Conservation (phyloP, 2,329 filamentous ascomycete species). For the Westerdykella aurantiaca region DNA sequence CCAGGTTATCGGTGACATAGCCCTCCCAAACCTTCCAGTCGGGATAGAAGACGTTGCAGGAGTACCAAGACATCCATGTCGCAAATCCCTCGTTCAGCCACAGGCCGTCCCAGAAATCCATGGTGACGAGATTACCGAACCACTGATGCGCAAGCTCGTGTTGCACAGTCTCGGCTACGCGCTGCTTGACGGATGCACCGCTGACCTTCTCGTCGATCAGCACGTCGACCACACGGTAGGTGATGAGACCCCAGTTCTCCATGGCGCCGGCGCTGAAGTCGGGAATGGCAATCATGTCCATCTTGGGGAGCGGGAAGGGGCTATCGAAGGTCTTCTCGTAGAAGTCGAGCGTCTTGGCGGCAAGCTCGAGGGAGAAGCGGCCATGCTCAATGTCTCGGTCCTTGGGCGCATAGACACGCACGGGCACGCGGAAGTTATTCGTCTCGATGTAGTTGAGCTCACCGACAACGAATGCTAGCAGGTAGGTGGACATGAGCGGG, state of each 20-base stretch:
- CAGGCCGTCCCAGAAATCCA: slow-evolving; percentile 97
- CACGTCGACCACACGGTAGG: slow-evolving; percentile 87
- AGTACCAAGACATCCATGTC: slow-evolving; percentile 91
- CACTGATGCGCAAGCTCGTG: slow-evolving; percentile 96
- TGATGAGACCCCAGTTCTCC: slow-evolving; percentile 98
- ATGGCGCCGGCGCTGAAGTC: slow-evolving; percentile 95
- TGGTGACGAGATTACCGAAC: slow-evolving; percentile 96
- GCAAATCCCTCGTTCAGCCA: slow-evolving; percentile 95
- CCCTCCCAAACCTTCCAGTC: slow-evolving; percentile 98
- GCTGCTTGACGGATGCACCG: slow-evolving; percentile 82
- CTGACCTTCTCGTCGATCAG: slow-evolving; percentile 88
- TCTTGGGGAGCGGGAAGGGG: slow-evolving; percentile 82
- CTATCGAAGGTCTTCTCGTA: slow-evolving; percentile 94
- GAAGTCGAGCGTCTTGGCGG: slow-evolving; percentile 82
- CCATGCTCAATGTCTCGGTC: slow-evolving; percentile 88
- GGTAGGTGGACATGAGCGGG: slow-evolving; percentile 92
- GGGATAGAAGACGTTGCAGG: slow-evolving; percentile 89
- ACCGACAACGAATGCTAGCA: slow-evolving; percentile 88
- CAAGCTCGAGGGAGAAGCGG: slow-evolving; percentile 82
- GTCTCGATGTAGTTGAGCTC: slow-evolving; percentile 93
- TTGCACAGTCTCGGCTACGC: slow-evolving; percentile 91
- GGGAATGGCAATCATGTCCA: slow-evolving; percentile 94
- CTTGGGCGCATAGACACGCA: slow-evolving; percentile 88
- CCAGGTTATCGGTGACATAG: slow-evolving; percentile 88
- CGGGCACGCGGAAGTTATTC: slow-evolving; percentile 81